These are phyloP conservation scores for Penicillium hordei DNA, from an alignment of 2,329 filamentous ascomycete genomes.

Conservation along the genomic window DNA sequence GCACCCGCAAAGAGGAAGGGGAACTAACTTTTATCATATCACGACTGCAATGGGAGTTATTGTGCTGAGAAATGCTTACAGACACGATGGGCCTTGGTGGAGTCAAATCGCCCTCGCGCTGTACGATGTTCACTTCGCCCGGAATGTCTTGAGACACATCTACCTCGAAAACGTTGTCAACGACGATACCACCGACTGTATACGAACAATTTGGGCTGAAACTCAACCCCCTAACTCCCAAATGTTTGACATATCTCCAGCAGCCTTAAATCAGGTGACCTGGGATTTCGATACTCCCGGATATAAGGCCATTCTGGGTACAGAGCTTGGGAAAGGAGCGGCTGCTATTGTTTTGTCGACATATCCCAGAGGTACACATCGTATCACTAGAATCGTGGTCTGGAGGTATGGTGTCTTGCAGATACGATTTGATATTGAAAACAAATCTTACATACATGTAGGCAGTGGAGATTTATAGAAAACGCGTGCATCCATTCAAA, in stretches of 20 bases:
- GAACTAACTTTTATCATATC: neutral
- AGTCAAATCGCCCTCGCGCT: neutral
- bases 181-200: neutral
- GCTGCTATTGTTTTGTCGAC: neutral
- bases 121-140: neutral
- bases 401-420: neutral
- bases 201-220: neutral
- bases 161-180: constrained; percentile 1
- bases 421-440: constrained; percentile 1
- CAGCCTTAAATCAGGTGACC: neutral
- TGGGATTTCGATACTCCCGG: neutral
- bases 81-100: neutral
- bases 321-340: constrained; percentile 3
- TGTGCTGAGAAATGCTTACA: neutral
- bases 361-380: neutral
- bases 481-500: neutral
- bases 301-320: constrained; percentile 2
- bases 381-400: neutral
- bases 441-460: neutral
- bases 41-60: neutral
- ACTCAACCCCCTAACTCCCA: neutral
- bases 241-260: neutral
- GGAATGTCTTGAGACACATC: neutral
- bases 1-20: neutral
- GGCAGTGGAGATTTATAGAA: neutral